These are phyloP conservation scores for Exophiala sideris DNA, from an alignment of 2,329 filamentous ascomycete genomes.

Conservation along the genomic window DNA sequence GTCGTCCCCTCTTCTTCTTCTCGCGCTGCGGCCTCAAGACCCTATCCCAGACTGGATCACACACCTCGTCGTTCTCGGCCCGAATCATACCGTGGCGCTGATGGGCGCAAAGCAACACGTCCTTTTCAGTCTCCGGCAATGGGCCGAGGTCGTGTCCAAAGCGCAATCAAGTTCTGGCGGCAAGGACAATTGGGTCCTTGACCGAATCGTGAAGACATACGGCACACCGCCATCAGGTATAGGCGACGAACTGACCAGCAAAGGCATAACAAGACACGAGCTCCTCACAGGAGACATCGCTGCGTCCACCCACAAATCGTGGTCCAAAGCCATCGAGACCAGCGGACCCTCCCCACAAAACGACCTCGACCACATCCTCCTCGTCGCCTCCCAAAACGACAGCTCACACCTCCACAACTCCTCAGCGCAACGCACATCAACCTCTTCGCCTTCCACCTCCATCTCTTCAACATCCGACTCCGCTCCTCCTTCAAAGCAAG, in stretches of 20 bases:
- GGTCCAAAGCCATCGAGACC: background rate
- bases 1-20: constrained; percentile 66
- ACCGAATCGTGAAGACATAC: constrained; percentile 6
- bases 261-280: constrained; percentile 16
- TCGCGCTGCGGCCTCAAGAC: constrained; percentile 82
- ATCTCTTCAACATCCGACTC: background rate
- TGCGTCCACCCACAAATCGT: background rate
- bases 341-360: background rate
- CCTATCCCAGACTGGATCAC: constrained; percentile 86
- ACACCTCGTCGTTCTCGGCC: constrained; percentile 70
- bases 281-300: background rate
- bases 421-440: background rate
- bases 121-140: constrained; percentile 35
- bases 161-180: constrained; percentile 3
- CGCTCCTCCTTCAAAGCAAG: constrained; percentile 34
- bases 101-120: constrained; percentile 66
- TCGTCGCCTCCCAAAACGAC: background rate
- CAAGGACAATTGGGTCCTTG: background rate
- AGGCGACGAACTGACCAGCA: constrained; percentile 20
- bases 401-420: background rate
- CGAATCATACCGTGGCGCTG: constrained; percentile 61
- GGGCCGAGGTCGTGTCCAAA: constrained; percentile 14
- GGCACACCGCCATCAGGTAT: constrained; percentile 21
- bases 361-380: background rate
- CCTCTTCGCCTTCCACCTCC: background rate